These are phyloP conservation scores for Cladosporium sp. DNA, from an alignment of 2,329 filamentous ascomycete species.

Conservation along the genomic window DNA sequence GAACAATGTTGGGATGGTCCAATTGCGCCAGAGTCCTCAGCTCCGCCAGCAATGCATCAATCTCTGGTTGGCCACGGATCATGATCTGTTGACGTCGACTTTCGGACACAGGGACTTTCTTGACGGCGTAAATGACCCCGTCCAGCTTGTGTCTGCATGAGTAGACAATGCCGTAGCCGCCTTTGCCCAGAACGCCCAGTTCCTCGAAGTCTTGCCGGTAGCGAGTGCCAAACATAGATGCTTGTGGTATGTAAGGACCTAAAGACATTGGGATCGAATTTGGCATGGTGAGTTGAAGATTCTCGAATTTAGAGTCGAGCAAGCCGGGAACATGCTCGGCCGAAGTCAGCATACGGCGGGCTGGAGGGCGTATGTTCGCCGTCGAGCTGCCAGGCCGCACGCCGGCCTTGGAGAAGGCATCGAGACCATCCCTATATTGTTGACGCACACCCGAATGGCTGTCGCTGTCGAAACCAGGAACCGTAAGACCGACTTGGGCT, in stretches of 20 bases:
- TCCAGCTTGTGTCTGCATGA: constrained; percentile 60
- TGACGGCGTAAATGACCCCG: constrained; percentile 60
- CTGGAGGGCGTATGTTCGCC: neutral
- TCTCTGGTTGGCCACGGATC: constrained; percentile 47
- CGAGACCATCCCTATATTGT: constrained; percentile 37
- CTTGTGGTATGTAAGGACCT: constrained; percentile 3
- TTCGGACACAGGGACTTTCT: constrained; percentile 51
- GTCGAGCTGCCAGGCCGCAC: neutral
- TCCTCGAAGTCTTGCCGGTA: constrained; percentile 51
- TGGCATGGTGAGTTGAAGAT: neutral
- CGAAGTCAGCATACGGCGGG: neutral
- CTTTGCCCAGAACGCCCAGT: constrained; percentile 56
- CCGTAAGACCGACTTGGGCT: constrained; percentile 32
- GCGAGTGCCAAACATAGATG: constrained; percentile 30
- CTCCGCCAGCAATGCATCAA: constrained; percentile 57
- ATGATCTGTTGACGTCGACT: constrained; percentile 48
- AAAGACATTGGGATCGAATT: neutral
- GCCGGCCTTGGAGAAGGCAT: constrained; percentile 13
- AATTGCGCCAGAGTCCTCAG: constrained; percentile 58
- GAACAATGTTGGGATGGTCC: constrained; percentile 63
- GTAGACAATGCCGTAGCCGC: constrained; percentile 63
- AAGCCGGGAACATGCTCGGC: neutral
- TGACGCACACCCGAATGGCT: constrained; percentile 29
- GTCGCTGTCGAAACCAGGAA: constrained; percentile 36
- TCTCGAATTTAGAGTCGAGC: neutral